A percentile compares a stretch with the other conserved stretches of the same genome.
Conservation (phyloP, 2,329 filamentous ascomycete species). For the Hypoxylon sp. region DNA sequence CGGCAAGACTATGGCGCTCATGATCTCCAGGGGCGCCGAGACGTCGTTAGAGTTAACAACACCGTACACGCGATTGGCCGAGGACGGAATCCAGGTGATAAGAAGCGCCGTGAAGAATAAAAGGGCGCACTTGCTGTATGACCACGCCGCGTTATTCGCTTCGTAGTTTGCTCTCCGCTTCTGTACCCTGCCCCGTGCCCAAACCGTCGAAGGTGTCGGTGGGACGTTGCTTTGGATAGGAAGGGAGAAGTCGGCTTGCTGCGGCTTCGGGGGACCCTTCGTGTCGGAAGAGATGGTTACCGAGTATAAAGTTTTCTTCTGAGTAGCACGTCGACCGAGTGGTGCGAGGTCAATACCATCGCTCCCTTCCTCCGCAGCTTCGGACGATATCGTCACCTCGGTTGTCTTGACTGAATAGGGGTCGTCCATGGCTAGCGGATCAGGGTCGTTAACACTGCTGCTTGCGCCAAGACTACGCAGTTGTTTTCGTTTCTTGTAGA, state of each 20-base stretch:
- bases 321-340: slow-evolving; percentile 44
- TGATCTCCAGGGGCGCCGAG: slow-evolving; percentile 72
- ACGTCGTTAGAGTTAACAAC: slow-evolving; percentile 67
- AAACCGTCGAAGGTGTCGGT: slow-evolving; percentile 23
- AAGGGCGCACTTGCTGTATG: slow-evolving; percentile 76
- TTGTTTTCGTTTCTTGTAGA: slow-evolving; percentile 74
- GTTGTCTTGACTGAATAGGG: slow-evolving; percentile 68
- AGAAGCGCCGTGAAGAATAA: slow-evolving; percentile 78
- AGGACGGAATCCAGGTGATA: slow-evolving; percentile 82
- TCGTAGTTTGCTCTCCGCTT: slow-evolving; percentile 57
- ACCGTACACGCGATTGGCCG: slow-evolving; percentile 80
- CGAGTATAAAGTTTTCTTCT: slow-evolving; percentile 56
- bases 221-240: slow-evolving; percentile 16
- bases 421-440: slow-evolving; percentile 57
- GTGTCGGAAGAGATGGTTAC: slow-evolving; percentile 62
- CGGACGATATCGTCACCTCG: slow-evolving; percentile 72
- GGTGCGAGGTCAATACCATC: slow-evolving; percentile 51
- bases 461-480: slow-evolving; percentile 63
- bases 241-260: slow-evolving; percentile 37
- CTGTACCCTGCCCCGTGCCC: slow-evolving; percentile 40
- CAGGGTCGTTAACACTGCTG: slow-evolving; percentile 59
- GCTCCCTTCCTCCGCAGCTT: slow-evolving; percentile 53
- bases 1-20: slow-evolving; percentile 79
- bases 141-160: slow-evolving; percentile 73
- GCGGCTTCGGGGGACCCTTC: slow-evolving; percentile 40